Evolutionary conservation across 2,329 filamentous ascomycete genomes (phyloP).

Genomic region (Teratosphaeria nubilosa): DNA sequence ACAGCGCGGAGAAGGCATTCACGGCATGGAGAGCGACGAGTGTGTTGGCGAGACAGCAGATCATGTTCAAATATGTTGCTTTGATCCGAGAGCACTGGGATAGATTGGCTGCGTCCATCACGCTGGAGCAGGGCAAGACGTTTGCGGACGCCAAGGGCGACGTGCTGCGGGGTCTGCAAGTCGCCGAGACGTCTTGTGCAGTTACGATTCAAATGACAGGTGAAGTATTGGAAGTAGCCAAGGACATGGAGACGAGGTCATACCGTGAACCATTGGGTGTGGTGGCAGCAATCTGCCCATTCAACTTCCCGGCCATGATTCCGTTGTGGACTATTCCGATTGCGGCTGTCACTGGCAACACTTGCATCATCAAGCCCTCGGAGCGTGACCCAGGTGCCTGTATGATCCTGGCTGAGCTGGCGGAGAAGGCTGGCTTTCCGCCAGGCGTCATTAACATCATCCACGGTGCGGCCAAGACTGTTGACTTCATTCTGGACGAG

Average conservation of each 20-base stretch:
- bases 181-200: constrained; percentile 71
- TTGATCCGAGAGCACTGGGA: constrained; percentile 80
- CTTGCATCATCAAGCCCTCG: constrained; percentile 73
- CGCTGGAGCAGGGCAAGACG: constrained; percentile 80
- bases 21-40: constrained; percentile 62
- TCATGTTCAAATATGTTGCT: constrained; percentile 78
- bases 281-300: constrained; percentile 75
- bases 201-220: constrained; percentile 75
- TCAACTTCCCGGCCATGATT: constrained; percentile 90
- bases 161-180: constrained; percentile 71
- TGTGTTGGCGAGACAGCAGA: constrained; percentile 64
- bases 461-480: constrained; percentile 68
- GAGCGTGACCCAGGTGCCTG: constrained; percentile 75
- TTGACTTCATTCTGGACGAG: constrained; percentile 79
- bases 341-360: constrained; percentile 75
- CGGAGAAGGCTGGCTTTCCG: constrained; percentile 70
- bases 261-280: constrained; percentile 76
- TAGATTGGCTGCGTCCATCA: constrained; percentile 72
- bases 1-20: constrained; percentile 66
- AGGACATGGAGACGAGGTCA: constrained; percentile 80
- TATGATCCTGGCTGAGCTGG: constrained; percentile 76
- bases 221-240: constrained; percentile 73
- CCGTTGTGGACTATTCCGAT: constrained; percentile 85
- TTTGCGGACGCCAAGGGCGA: constrained; percentile 74
- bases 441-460: constrained; percentile 74